A percentile compares a stretch with the other conserved stretches of the same genome.
Conservation (phyloP, 1,284 basidiomycete species). For the Afroboletus lepidellus region DNA sequence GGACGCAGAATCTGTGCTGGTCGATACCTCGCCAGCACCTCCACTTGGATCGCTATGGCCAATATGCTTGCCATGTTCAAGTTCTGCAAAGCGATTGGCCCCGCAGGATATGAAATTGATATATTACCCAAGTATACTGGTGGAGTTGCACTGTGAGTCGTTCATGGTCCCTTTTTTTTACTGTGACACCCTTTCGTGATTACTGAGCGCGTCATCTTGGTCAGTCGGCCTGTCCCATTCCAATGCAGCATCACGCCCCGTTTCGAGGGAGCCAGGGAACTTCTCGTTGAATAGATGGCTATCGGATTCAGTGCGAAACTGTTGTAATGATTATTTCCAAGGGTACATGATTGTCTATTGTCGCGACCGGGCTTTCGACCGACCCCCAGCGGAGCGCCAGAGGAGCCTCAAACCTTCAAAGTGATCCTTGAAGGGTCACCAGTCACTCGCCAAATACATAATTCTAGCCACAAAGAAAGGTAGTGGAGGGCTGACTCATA, state of each 20-base stretch:
- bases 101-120: conserved; percentile 28
- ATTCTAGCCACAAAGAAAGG: too few relatives aligned
- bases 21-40: conserved; percentile 16
- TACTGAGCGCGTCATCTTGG: neutral
- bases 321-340: neutral
- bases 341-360: neutral
- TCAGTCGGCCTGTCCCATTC: conserved; percentile 20
- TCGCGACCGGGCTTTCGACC: too few relatives aligned
- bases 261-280: conserved; percentile 7
- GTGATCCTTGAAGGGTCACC: too few relatives aligned
- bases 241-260: conserved; percentile 24
- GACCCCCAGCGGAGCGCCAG: too few relatives aligned
- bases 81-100: conserved; percentile 22
- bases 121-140: conserved; percentile 19
- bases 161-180: neutral
- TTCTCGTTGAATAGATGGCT: conserved; percentile 4
- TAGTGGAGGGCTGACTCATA: too few relatives aligned
- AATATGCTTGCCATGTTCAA: conserved; percentile 20
- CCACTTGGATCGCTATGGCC: conserved; percentile 20
- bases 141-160: conserved; percentile 19
- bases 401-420: too few relatives aligned
- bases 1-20: conserved; percentile 29
- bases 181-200: neutral
- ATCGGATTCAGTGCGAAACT: too few relatives aligned
- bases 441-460: too few relatives aligned